Conservation (phyloP, 2,329 filamentous ascomycete genomes). For the Nothophaeocryptopus gaeumannii region DNA sequence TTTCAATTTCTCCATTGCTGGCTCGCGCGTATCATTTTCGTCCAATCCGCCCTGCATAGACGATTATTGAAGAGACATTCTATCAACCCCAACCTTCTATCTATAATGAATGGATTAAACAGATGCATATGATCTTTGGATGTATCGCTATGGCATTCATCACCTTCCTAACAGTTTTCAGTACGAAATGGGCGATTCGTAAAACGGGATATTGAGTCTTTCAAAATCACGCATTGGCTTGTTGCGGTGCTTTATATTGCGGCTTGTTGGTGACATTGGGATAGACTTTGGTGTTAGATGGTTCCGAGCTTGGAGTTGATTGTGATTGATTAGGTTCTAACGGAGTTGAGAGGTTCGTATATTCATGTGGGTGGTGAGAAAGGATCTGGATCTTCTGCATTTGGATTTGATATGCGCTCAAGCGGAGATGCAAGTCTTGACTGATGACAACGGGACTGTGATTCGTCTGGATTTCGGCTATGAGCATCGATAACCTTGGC, state of each 20-base stretch:
- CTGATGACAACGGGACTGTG: slow-evolving; percentile 60
- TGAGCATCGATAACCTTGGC: slow-evolving; percentile 57
- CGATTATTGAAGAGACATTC: slow-evolving; percentile 61
- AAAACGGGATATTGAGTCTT: slow-evolving; percentile 73
- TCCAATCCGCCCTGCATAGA: slow-evolving; percentile 68
- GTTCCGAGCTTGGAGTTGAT: slow-evolving; percentile 64
- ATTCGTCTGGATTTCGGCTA: slow-evolving; percentile 66
- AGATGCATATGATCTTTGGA: slow-evolving; percentile 72
- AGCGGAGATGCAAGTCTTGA: slow-evolving; percentile 54
- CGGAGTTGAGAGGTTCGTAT: slow-evolving; percentile 57
- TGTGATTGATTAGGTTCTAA: slow-evolving; percentile 61
- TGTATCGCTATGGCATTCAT: slow-evolving; percentile 65
- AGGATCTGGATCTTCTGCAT: slow-evolving; percentile 42
- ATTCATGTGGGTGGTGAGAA: slow-evolving; percentile 47
- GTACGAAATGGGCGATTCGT: slow-evolving; percentile 58
- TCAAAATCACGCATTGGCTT: slow-evolving; percentile 66
- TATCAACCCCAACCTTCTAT: slow-evolving; percentile 69
- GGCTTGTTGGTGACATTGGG: slow-evolving; percentile 74
- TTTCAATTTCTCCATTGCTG: slow-evolving; percentile 81
- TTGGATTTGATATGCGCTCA: slow-evolving; percentile 55
- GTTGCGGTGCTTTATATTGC: slow-evolving; percentile 72
- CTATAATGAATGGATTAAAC: slow-evolving; percentile 56
- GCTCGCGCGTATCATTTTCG: slow-evolving; percentile 69
- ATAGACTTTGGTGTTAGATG: slow-evolving; percentile 66
- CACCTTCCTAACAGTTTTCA: slow-evolving; percentile 59